Base-by-base conservation (phyloP, 768 basidiomycete genomes). In the Auriscalpium vulgare region DNA sequence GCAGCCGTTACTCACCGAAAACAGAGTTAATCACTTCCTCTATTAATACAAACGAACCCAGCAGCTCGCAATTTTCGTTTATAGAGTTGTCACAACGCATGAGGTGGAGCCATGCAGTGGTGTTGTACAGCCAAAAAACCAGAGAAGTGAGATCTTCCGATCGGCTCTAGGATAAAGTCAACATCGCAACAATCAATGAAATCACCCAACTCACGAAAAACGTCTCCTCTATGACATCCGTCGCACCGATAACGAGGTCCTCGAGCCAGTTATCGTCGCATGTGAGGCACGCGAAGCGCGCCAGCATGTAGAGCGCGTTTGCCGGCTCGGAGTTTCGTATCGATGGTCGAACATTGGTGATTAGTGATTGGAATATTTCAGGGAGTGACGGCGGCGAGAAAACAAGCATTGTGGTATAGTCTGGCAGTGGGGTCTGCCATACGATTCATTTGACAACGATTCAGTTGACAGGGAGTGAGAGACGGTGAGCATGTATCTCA, bases 41-140 rank as follows among this genome's bases (percentile, higher is more conserved):
- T 54, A 97, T 81, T 63, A 95, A 80, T 50, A 84, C 82, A 56
- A 95, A 87, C 4, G 91, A 84, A 16, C 88, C 90, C 46, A 95
- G 73, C 69, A 88, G 79, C 62, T 94, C 89, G 65, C 91, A 95
- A 2, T 85, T 81, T 56, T 83, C 82, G 56, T 80, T 84, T 62
- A 92, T 84, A 16, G 86, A 81, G 54, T 81, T 80, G 68, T 93
- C 91, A 65, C 89, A 92, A 56, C 87, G 83, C 73, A 99, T 78
- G 49, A 98, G 81, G 72, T 98, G 92, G 14, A 98, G 78, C 80
- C 95, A 88, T 34, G 93, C 71, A 10, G 90, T 91, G 17, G 84
- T 80, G 68, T 99, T 99, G 71, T 93, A 91, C 47, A 95, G 72
- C 95, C 97, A 99, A 70, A 97, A 98, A 37, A 94, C 79, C 23